These are phyloP conservation scores for Pythium chondricola DNA, from an alignment of 352 stramenopile species.

Conservation along the genomic window DNA sequence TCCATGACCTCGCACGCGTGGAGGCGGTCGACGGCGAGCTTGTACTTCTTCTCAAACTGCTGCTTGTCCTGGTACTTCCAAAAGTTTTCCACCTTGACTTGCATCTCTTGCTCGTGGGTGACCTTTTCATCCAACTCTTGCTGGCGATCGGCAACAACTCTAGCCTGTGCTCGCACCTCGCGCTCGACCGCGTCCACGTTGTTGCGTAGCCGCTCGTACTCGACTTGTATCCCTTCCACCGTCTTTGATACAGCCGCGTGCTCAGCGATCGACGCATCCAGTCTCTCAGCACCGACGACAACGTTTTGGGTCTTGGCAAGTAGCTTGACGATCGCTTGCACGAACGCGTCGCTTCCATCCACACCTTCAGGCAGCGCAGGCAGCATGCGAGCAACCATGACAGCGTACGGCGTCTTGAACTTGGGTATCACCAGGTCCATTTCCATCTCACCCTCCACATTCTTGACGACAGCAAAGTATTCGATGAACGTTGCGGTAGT, in stretches of 20 bases:
- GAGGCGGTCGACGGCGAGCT: conserved; percentile 46
- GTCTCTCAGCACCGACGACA: conserved; percentile 52
- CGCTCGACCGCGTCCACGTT: conserved; percentile 40
- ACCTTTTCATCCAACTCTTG: conserved; percentile 36
- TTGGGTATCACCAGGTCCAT: conserved; percentile 56
- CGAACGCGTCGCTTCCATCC: conserved; percentile 54
- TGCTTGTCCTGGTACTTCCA: conserved; percentile 59
- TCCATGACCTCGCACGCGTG: conserved; percentile 50
- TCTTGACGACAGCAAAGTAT: conserved; percentile 48
- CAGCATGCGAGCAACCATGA: conserved; percentile 74
- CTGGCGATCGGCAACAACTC: conserved; percentile 23
- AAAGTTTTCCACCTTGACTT: conserved; percentile 74
- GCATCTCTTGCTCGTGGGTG: conserved; percentile 58
- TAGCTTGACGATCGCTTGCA: conserved; percentile 60
- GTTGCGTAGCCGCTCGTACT: conserved; percentile 44
- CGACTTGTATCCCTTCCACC: not conserved
- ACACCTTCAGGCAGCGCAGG: conserved; percentile 68
- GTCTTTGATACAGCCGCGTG: conserved; percentile 25
- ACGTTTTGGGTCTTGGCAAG: conserved; percentile 75
- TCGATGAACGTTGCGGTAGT: conserved; percentile 71
- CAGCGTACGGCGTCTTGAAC: conserved; percentile 71
- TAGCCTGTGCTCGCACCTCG: conserved; percentile 27
- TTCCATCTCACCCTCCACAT: conserved; percentile 45
- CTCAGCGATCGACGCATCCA: conserved; percentile 43
- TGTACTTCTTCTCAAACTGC: conserved; percentile 54